Base-by-base conservation (phyloP, 1,284 basidiomycete genomes). In the Rhodotorula sp. region DNA sequence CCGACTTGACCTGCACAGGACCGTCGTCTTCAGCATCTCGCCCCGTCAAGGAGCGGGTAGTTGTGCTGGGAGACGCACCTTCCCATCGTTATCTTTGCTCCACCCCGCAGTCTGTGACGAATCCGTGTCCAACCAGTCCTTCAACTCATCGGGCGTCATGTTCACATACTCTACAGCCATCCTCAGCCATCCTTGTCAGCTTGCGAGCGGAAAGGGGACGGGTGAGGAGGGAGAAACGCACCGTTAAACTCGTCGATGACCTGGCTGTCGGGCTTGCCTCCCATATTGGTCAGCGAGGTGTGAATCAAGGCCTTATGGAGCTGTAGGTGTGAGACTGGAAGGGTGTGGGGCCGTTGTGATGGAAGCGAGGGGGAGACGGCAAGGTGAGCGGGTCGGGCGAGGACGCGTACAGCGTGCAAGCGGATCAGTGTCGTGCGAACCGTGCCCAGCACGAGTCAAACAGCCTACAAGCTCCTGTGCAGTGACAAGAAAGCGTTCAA, bases 101-200 rank as follows among this genome's bases (percentile, higher is more conserved):
- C 78, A 77, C 53, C 77, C 78, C 64, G 30, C n/a, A 11, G n/a
- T 65, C 49, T 75, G 69, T 4, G 74, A 76, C 46, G 76, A 75
- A 27, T 68, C 59, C 32, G 77, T 76, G 59, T 78, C 76, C 71
- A 80, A 77, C 78, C 79, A 79, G 24, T 76, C 74, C 34, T 74
- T 67, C 36, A 80, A 72, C 59, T 78, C 77, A 46, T 68, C 58
- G 32, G 77, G 72, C 20, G 76, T 71, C 78, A 80, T 79, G 76
- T 80, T 80, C 70, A 80, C 79, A 46, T 70, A 61, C 24, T 72
- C 68, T 71, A 54, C 30, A 4, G 2, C 15, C 8, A 7, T 9
- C 10, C n/a, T n/a, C n/a, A n/a, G n/a, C n/a, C 29, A 29, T 13
- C 9, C 15, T 8, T 17, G 62, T 36, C 15, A 63, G 62, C 24